Percentiles rank a stretch among this genome's conserved stretches.
phyloP scores from a whole-genome alignment of 805 yeast genomes.

The Yarrowia deformans region DNA sequence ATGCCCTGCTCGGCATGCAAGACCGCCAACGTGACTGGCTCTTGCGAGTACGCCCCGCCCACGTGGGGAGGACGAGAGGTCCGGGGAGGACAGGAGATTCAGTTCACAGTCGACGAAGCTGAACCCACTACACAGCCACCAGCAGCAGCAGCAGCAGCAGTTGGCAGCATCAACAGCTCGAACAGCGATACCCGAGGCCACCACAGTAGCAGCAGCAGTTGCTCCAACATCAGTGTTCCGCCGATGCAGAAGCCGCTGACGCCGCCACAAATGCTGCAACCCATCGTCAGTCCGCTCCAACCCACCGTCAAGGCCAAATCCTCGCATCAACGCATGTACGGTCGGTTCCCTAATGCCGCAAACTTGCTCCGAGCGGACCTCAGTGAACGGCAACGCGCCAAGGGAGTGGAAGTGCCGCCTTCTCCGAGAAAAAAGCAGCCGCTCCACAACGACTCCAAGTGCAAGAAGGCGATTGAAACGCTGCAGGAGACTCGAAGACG shows the following conservation, averaged over 20 bases:
- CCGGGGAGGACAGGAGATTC: conserved; percentile 24
- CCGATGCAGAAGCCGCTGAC: conserved; percentile 26
- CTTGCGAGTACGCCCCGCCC: conserved; percentile 35
- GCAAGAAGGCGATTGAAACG: conserved; percentile 24
- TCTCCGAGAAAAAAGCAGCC: conserved; percentile 21
- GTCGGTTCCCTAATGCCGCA: conserved; percentile 36
- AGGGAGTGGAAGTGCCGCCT: conserved; percentile 11
- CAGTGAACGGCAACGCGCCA: conserved; percentile 12
- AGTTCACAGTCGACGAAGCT: conserved; percentile 22
- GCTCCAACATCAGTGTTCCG: conserved; percentile 26
- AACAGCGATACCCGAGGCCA: conserved; percentile 28
- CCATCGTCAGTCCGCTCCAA: conserved; percentile 20
- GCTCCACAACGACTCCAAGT: conserved; percentile 21
- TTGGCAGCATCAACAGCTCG: background rate
- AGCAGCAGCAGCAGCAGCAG: background rate
- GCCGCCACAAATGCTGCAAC: conserved; percentile 19
- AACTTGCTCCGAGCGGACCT: conserved; percentile 21
- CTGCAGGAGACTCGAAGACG: conserved; percentile 21
- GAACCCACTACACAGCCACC: background rate
- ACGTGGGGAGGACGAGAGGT: conserved; percentile 28
- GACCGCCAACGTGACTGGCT: conserved; percentile 32
- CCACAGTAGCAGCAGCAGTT: conserved; percentile 27
- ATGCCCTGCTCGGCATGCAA: conserved; percentile 38
- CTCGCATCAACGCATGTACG: conserved; percentile 32
- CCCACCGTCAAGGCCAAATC: conserved; percentile 20